phyloP scores from a whole-genome alignment of 2,329 filamentous ascomycete genomes.

The Penicillium sp. region DNA sequence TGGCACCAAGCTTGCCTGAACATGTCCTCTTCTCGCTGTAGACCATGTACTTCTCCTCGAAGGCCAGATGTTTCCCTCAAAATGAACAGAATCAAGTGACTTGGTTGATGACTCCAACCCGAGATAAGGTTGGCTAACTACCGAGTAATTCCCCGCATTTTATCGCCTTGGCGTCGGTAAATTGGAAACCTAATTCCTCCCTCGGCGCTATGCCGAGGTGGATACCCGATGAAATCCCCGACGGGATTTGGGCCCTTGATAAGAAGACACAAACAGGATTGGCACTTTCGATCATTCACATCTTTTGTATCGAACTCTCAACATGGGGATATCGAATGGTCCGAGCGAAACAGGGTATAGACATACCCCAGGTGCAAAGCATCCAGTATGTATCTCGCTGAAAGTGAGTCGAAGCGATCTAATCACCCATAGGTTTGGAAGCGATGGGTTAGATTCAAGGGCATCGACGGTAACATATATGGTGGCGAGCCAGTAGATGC shows the following conservation, averaged over 20 bases:
- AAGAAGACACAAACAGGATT: not conserved
- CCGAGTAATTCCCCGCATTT: constrained; percentile 13
- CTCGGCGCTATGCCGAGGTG: constrained; percentile 1
- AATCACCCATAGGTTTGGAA: constrained; percentile 9
- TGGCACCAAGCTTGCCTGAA: too few relatives aligned
- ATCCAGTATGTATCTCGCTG: constrained; percentile 2
- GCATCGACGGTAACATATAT: constrained; percentile 10
- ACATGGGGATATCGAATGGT: constrained; percentile 9
- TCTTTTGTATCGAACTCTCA: not conserved
- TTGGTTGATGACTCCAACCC: too few relatives aligned
- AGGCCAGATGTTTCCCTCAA: not conserved
- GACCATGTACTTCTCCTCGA: too few relatives aligned
- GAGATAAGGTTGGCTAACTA: too few relatives aligned
- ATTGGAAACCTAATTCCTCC: not conserved
- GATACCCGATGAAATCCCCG: constrained; percentile 15
- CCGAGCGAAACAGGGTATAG: not conserved
- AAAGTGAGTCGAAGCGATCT: not conserved
- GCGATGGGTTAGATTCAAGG: constrained; percentile 13
- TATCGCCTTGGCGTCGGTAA: constrained; percentile 16
- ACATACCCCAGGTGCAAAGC: not conserved
- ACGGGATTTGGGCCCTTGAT: constrained; percentile 4
- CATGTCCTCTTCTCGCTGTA: too few relatives aligned
- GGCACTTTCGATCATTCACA: not conserved
- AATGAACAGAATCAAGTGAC: not conserved
- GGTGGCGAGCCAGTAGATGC: constrained; percentile 11